These are phyloP conservation scores for Apophysomyces variabilis DNA, from an alignment of 371 early-diverging fungal species.

Conservation along the genomic window DNA sequence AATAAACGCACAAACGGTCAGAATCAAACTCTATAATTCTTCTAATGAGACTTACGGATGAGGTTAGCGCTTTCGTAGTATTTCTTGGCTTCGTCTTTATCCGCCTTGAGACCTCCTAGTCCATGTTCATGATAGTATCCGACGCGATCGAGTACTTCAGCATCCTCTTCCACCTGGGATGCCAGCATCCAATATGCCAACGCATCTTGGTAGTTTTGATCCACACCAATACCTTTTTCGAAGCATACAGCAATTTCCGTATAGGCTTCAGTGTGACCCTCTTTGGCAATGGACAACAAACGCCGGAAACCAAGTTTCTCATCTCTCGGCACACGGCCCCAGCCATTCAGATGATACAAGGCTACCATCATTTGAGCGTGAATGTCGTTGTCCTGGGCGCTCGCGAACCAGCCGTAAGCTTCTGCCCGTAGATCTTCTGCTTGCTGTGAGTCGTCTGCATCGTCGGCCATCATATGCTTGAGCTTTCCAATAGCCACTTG, in stretches of 20 bases:
- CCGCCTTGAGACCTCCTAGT: constrained; percentile 5
- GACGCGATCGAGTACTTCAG: constrained; percentile 20
- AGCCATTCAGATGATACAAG: constrained; percentile 34
- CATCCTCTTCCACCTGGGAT: constrained; percentile 19
- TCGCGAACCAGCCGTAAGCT: constrained; percentile 23
- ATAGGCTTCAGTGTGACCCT: constrained; percentile 24
- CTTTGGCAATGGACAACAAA: constrained; percentile 19
- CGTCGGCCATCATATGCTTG: constrained; percentile 21
- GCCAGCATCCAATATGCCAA: constrained; percentile 26
- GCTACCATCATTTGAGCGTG: constrained; percentile 33
- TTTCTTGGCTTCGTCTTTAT: constrained; percentile 5
- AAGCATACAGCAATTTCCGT: constrained; percentile 29
- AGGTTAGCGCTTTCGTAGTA: neutral
- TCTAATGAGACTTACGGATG: neutral
- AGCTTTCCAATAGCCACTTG: constrained; percentile 27
- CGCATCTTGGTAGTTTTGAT: constrained; percentile 18
- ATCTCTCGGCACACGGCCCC: constrained; percentile 23
- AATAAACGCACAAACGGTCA: too few species aligned
- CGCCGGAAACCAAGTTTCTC: constrained; percentile 17
- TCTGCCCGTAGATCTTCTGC: constrained; percentile 10
- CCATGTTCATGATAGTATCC: constrained; percentile 21
- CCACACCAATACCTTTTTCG: constrained; percentile 29
- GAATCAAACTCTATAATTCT: too few species aligned
- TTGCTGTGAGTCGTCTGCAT: neutral
- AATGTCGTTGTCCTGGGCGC: constrained; percentile 12